Evolutionary conservation across 257 asterid genomes (phyloP).

Genomic region (Fraxinus americana): DNA sequence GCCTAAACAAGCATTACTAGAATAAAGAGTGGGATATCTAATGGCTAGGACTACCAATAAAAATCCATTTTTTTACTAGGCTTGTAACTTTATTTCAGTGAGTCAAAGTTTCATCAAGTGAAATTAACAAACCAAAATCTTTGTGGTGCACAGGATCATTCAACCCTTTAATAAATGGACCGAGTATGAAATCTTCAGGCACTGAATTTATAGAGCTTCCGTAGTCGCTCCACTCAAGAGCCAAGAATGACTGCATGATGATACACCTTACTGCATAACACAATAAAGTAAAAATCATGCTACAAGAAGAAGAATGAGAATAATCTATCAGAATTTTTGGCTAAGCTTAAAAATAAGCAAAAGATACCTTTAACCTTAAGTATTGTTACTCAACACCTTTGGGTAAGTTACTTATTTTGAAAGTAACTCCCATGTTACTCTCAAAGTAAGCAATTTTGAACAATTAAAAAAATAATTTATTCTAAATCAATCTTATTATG

Average conservation of each 20-base stretch:
- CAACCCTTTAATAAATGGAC: slow-evolving; percentile 77
- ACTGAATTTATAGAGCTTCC: slow-evolving; percentile 53
- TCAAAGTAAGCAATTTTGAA: background rate
- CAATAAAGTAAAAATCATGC: slow-evolving; percentile 12
- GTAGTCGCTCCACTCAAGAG: slow-evolving; percentile 60
- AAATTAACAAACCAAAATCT: slow-evolving; percentile 76
- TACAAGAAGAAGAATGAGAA: slow-evolving; percentile 15
- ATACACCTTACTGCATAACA: slow-evolving; percentile 72
- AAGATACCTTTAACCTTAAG: background rate
- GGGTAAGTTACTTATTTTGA: background rate
- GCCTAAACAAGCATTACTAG: slow-evolving; percentile 8
- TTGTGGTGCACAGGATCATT: slow-evolving; percentile 94
- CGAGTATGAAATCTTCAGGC: slow-evolving; percentile 71
- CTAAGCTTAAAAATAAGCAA: background rate
- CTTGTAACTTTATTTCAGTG: slow-evolving; percentile 2
- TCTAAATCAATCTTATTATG: background rate
- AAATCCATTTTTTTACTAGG: slow-evolving; percentile 17
- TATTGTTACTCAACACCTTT: background rate
- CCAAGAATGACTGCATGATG: slow-evolving; percentile 88
- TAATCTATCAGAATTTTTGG: background rate
- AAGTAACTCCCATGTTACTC: background rate
- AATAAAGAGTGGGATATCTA: slow-evolving; percentile 18
- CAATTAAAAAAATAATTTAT: background rate
- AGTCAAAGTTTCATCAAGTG: slow-evolving; percentile 13
- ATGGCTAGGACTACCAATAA: slow-evolving; percentile 16